These are phyloP conservation scores for Petunia hybrid DNA, from an alignment of 305 asterid species.

Conservation along the genomic window DNA sequence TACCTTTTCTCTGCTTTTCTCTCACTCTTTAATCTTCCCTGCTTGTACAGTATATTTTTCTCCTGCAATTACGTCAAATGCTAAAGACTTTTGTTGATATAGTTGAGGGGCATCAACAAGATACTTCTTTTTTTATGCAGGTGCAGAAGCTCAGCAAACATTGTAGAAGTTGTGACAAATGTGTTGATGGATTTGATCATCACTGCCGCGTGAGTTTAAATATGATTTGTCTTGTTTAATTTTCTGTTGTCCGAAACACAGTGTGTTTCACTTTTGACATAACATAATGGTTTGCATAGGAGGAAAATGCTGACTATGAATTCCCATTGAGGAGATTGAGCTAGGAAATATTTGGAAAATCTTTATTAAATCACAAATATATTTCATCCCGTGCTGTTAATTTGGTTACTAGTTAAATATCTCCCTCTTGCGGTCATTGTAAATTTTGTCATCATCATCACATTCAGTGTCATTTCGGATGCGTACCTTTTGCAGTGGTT, in stretches of 20 bases:
- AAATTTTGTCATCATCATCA: conserved; percentile 22
- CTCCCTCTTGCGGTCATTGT: conserved; percentile 3
- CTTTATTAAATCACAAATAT: background rate
- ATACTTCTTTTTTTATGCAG: conserved; percentile 48
- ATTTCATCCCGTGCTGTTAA: background rate
- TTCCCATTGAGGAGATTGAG: conserved; percentile 9
- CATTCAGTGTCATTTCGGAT: conserved; percentile 33
- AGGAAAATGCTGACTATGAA: conserved; percentile 26
- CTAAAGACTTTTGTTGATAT: background rate
- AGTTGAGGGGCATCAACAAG: conserved; percentile 10
- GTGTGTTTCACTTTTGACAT: background rate
- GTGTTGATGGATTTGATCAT: conserved; percentile 99
- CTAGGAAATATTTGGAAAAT: background rate
- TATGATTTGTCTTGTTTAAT: conserved; percentile 27
- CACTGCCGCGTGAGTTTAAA: conserved; percentile 91
- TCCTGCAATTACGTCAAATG: background rate
- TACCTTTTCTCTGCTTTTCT: conserved; percentile 29
- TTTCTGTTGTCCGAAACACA: background rate
- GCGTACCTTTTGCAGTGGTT: conserved; percentile 77
- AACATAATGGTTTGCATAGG: conserved; percentile 1
- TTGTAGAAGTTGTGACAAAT: conserved; percentile 98
- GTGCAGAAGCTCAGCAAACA: conserved; percentile 94
- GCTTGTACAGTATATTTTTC: background rate
- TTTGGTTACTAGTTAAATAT: background rate
- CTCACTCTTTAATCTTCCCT: background rate